A percentile compares a stretch with the other conserved stretches of the same genome.
These are phyloP conservation scores for Discostella stelligeroides DNA, from an alignment of 108 stramenopile species.

Conservation along the genomic window DNA sequence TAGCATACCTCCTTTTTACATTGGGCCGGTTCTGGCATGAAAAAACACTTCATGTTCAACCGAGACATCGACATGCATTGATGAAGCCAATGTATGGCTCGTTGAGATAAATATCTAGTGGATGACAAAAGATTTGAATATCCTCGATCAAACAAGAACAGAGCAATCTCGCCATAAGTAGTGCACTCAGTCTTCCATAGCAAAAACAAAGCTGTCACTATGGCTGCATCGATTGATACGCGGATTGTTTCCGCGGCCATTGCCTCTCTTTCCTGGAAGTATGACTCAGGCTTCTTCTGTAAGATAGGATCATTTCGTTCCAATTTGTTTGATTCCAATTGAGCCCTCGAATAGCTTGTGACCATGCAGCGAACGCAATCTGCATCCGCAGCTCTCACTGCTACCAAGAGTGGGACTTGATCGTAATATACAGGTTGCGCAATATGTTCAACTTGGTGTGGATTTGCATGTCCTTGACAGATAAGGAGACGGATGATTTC, in stretches of 20 bases:
- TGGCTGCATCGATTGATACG: constrained; percentile 35
- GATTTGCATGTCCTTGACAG: constrained; percentile 29
- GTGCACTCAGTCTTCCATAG: constrained; percentile 8
- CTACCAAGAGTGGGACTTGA: constrained; percentile 22
- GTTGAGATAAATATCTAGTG: constrained; percentile 12
- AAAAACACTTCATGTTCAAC: background rate
- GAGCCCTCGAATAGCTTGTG: constrained; percentile 13
- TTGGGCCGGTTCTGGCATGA: background rate
- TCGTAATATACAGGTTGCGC: no score
- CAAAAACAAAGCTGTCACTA: constrained; percentile 31
- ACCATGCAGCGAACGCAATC: constrained; percentile 37
- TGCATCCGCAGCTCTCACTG: constrained; percentile 25
- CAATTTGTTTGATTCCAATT: constrained; percentile 6
- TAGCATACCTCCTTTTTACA: background rate
- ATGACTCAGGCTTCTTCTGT: constrained; percentile 25
- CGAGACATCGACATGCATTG: constrained; percentile 5
- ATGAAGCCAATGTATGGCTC: constrained; percentile 35
- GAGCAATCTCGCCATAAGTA: constrained; percentile 16
- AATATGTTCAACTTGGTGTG: no score
- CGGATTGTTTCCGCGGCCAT: constrained; percentile 24
- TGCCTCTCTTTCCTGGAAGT: constrained; percentile 22
- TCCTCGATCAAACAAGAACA: constrained; percentile 28
- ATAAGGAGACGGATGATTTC: constrained; percentile 37
- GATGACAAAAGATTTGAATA: constrained; percentile 2
- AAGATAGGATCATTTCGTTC: constrained; percentile 68